Base-by-base conservation (phyloP, 345 rosid genomes). In the Microthlaspi erraticum region DNA sequence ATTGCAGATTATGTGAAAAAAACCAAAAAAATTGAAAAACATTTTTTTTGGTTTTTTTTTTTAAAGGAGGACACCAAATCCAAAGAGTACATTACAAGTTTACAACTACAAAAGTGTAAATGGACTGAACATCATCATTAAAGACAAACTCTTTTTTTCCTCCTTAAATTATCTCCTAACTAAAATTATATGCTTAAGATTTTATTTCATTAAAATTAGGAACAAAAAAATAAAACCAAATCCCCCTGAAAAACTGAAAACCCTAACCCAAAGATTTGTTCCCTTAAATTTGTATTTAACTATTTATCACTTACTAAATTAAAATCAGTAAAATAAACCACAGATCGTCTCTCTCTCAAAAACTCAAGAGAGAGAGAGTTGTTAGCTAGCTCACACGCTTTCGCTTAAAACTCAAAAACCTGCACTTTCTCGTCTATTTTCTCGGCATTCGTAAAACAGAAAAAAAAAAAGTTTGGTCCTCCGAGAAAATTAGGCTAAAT, bases 371-470 rank as follows among this genome's bases (percentile, higher is more conserved):
- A 50, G 54, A 73, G 48, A 60, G 73, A 67, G 60, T 61, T 34
- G 74, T 76, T 76, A 69, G 79, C 61, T 76, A 76, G 55, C 71
- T 69, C 79, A 76, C 75, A 76, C 71, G 79, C 75, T 76, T 76
- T 76, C 23, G 45, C 79, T 56, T 70, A 69, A 76, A 76, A 76
- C 79, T 76, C 79, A 76, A 76, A 75, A 76, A 62, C 75, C 75
- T 76, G 51, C 79, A 63, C 75, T 76, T 69, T 69, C 75, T 75
- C 79, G 54, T 75, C 79, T 62, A 37, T 68, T 75, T 68, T 75
- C 79, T 75, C 75, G 75, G 75, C 70, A 75, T 69, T 63, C 70
- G 60, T 44, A 33, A 71, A 49, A 65, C 77, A 57, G 71, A 56
- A 64, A 48, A 23, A 29, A 20, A 23, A 23, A 23, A 23, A 23